Conservation (phyloP, 805 yeast species). For the Lachancea meyersii region DNA sequence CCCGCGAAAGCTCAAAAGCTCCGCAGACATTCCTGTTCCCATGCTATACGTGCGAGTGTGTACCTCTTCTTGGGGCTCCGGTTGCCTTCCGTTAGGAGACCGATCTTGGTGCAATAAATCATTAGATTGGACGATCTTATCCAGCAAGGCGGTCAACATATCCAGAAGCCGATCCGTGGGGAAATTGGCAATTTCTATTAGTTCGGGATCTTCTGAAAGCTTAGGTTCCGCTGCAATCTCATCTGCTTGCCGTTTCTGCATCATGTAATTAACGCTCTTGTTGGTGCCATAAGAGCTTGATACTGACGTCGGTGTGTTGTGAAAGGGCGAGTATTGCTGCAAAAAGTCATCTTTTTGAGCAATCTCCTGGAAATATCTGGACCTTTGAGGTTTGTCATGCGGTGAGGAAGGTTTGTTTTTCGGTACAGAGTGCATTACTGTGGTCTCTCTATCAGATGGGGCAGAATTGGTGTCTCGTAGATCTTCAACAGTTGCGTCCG, state of each 20-base stretch:
- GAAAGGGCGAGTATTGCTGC: slow-evolving; percentile 10
- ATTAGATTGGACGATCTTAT: slow-evolving; percentile 84
- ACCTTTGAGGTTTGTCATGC: not conserved
- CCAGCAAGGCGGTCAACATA: slow-evolving; percentile 80
- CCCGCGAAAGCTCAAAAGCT: slow-evolving; percentile 86
- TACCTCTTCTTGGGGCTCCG: not conserved
- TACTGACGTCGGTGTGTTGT: slow-evolving; percentile 9
- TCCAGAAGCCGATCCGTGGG: slow-evolving; percentile 73
- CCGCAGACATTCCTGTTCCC: slow-evolving; percentile 3
- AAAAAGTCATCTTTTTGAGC: slow-evolving; percentile 4
- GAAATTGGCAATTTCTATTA: slow-evolving; percentile 61
- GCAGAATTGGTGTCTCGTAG: not conserved
- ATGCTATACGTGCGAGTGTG: slow-evolving; percentile 1
- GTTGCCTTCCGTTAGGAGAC: slow-evolving; percentile 1
- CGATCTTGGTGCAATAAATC: slow-evolving; percentile 45
- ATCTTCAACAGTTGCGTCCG: slow-evolving; percentile 1
- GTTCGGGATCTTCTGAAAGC: slow-evolving; percentile 9
- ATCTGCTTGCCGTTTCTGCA: not conserved
- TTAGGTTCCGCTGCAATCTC: slow-evolving; percentile 9
- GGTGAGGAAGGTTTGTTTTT: not conserved
- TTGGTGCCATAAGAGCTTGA: slow-evolving; percentile 4
- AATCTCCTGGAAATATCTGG: slow-evolving; percentile 6
- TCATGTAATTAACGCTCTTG: not conserved
- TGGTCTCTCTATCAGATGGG: not conserved
- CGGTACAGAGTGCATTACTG: slow-evolving; percentile 1